These are phyloP conservation scores for Aspergillus uvarum DNA, from an alignment of 2,329 filamentous ascomycete genomes.

Conservation along the genomic window DNA sequence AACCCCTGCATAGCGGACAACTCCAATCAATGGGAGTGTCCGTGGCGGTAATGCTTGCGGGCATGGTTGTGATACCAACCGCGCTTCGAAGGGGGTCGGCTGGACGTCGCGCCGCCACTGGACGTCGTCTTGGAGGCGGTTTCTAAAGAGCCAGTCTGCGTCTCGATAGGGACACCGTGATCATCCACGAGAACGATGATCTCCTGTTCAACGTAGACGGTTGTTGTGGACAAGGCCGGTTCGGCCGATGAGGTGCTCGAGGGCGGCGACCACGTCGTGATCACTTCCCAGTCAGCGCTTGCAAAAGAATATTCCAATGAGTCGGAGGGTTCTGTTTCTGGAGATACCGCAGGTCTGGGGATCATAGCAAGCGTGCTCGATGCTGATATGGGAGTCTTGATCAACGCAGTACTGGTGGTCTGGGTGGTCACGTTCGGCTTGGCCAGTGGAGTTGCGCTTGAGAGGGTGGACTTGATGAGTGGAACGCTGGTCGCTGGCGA, in stretches of 20 bases:
- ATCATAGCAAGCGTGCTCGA: neutral
- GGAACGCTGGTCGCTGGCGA: too few species aligned
- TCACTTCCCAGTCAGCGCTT: neutral
- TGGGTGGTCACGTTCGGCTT: neutral
- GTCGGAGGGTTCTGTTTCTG: neutral
- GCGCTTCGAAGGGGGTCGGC: constrained; percentile 18
- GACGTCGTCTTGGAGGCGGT: constrained; percentile 28
- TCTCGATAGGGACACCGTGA: constrained; percentile 26
- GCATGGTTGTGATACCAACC: constrained; percentile 20
- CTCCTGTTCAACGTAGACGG: constrained; percentile 33
- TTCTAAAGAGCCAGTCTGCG: constrained; percentile 23
- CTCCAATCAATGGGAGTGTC: constrained; percentile 19
- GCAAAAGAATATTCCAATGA: neutral
- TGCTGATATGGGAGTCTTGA: neutral
- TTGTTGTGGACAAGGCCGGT: constrained; percentile 25
- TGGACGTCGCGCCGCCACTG: constrained; percentile 24
- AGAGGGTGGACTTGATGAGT: too few species aligned
- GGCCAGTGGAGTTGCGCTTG: neutral
- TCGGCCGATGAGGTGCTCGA: constrained; percentile 26
- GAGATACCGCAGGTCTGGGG: neutral
- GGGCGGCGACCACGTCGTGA: constrained; percentile 24
- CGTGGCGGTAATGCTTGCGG: constrained; percentile 27
- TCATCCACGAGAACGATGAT: constrained; percentile 30
- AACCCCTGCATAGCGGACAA: neutral
- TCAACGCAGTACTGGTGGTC: neutral